Evolutionary conservation across 257 asterid genomes (phyloP).

Genomic region (Nicotiana otophora): DNA sequence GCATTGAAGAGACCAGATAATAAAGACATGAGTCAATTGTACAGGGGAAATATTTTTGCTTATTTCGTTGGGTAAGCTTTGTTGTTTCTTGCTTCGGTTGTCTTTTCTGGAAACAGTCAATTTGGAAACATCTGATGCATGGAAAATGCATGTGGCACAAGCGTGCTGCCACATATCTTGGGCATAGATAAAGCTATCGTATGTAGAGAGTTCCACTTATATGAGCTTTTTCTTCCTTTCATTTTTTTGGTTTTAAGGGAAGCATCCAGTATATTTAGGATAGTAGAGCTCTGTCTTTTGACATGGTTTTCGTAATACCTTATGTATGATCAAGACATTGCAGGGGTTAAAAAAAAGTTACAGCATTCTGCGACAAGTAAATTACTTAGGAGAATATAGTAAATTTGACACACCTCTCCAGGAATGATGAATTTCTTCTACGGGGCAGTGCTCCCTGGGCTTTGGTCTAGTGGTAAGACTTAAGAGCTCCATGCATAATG

Average conservation of each 20-base stretch:
- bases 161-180: neutral
- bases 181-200: neutral
- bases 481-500: too few relatives aligned
- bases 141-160: neutral
- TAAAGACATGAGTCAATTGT: neutral
- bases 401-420: neutral
- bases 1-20: neutral
- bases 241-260: neutral
- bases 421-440: neutral
- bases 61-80: neutral
- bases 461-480: too few relatives aligned
- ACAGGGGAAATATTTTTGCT: neutral
- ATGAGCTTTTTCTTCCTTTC: neutral
- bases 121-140: neutral
- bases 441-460: neutral
- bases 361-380: neutral
- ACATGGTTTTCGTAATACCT: neutral
- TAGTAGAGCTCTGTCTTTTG: neutral
- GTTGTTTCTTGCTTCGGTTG: neutral
- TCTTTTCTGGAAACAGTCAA: neutral
- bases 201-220: neutral
- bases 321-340: neutral
- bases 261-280: neutral
- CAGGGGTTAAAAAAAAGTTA: neutral
- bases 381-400: neutral